A percentile compares a stretch with the other conserved stretches of the same genome.
Evolutionary conservation across 164 flowering plant genomes (phyloP).

Genomic region (Vitis cinerea): DNA sequence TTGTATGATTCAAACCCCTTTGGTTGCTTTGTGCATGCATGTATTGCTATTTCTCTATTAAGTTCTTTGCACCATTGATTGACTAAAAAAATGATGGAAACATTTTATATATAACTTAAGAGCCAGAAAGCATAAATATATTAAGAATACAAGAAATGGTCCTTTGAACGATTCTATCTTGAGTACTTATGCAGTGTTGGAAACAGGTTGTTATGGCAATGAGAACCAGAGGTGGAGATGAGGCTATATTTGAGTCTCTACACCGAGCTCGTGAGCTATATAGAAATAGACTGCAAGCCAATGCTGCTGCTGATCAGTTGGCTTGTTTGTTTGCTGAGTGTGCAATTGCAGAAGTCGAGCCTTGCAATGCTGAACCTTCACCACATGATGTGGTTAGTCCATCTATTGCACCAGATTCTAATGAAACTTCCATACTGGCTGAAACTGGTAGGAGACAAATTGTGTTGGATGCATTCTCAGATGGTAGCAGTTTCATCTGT

Average conservation of each 20-base stretch:
- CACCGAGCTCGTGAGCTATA: conserved; percentile 83
- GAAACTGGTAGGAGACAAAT: conserved; percentile 80
- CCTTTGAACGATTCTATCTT: background rate
- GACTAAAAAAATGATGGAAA: background rate
- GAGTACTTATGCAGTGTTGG: conserved; percentile 3
- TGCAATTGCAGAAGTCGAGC: conserved; percentile 85
- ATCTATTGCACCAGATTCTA: conserved; percentile 34
- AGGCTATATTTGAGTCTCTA: conserved; percentile 61
- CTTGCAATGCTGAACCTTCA: conserved; percentile 28
- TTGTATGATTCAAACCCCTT: background rate
- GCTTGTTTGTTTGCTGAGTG: conserved; percentile 98
- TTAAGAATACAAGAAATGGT: background rate
- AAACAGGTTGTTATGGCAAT: conserved; percentile 80
- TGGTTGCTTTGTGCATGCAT: background rate
- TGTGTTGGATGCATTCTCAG: conserved; percentile 82
- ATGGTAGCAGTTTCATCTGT: conserved; percentile 97
- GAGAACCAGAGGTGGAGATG: conserved; percentile 73
- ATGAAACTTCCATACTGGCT: conserved; percentile 72
- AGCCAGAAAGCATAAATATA: background rate
- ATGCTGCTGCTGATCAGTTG: conserved; percentile 72
- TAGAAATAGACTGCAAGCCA: conserved; percentile 53
- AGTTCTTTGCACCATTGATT: background rate
- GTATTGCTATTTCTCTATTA: background rate
- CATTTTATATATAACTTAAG: background rate
- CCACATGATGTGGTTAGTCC: conserved; percentile 6